phyloP scores from a whole-genome alignment of 176 grass and related monocot species.

The Cenchrus fungigraminus region DNA sequence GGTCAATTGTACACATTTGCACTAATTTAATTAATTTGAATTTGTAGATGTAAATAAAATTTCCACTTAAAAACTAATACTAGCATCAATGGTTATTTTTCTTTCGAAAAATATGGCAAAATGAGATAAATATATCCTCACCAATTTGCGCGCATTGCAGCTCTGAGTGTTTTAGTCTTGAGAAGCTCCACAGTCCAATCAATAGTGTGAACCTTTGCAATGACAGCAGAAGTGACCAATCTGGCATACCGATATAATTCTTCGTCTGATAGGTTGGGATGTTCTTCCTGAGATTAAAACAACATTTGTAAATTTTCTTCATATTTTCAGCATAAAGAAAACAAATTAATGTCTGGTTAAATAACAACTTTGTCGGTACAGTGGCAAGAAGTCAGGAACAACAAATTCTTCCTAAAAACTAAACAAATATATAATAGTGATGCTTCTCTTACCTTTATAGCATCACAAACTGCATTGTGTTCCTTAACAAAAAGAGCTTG shows the following conservation, averaged over 20 bases:
- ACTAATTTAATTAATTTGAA: conserved; percentile 36
- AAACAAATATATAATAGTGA: conserved; percentile 27
- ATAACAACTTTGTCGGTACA: neutral
- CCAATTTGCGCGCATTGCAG: conserved; percentile 60
- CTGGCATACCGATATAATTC: conserved; percentile 53
- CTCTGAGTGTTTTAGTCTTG: conserved; percentile 59
- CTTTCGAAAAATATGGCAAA: conserved; percentile 31
- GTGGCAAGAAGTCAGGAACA: conserved; percentile 1
- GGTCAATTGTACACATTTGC: conserved; percentile 27
- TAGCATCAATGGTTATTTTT: neutral
- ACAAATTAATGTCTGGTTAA: conserved; percentile 29
- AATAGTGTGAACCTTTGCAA: conserved; percentile 76
- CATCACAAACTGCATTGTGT: conserved; percentile 69
- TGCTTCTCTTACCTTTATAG: conserved; percentile 51
- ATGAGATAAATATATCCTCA: conserved; percentile 44
- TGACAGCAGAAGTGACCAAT: conserved; percentile 68
- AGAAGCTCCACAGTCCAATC: conserved; percentile 73
- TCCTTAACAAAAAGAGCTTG: conserved; percentile 68
- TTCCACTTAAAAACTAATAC: conserved; percentile 12
- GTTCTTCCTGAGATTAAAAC: conserved; percentile 42
- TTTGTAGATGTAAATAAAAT: conserved; percentile 43
- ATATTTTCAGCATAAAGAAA: conserved; percentile 18
- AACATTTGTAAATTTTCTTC: neutral
- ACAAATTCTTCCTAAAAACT: conserved; percentile 19
- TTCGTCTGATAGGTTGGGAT: conserved; percentile 50